phyloP scores from a whole-genome alignment of 2,329 filamentous ascomycete genomes.

The Simplicillium sp. region DNA sequence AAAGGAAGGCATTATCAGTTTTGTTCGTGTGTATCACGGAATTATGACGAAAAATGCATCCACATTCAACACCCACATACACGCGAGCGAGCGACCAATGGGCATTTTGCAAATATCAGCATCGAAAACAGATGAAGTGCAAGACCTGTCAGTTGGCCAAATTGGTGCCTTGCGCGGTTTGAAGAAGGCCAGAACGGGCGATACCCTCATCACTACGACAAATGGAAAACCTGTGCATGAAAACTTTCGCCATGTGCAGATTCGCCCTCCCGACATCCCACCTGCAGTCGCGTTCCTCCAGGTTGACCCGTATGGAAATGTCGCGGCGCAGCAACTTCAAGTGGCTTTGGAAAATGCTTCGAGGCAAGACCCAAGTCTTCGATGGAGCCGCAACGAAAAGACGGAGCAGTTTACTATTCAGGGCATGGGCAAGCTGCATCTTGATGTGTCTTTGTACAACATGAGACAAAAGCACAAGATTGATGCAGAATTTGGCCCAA shows the following conservation, averaged over 20 bases:
- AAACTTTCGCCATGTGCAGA: conserved; percentile 63
- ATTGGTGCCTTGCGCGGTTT: conserved; percentile 90
- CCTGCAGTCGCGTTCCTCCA: conserved; percentile 96
- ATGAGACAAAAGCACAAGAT: conserved; percentile 83
- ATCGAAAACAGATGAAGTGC: conserved; percentile 75
- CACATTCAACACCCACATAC: conserved; percentile 81
- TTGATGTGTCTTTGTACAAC: conserved; percentile 85
- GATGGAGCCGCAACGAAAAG: conserved; percentile 77
- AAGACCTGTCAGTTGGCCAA: conserved; percentile 72
- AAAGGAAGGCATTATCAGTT: conserved; percentile 78
- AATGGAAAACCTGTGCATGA: conserved; percentile 53
- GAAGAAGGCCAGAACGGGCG: conserved; percentile 85
- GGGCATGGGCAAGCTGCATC: conserved; percentile 92
- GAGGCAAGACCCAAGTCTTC: conserved; percentile 84
- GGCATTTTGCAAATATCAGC: conserved; percentile 85
- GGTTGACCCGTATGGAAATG: conserved; percentile 68
- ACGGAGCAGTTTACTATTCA: conserved; percentile 88
- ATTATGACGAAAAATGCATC: conserved; percentile 62
- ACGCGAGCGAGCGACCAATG: conserved; percentile 69
- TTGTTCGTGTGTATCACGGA: conserved; percentile 86
- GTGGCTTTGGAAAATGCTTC: conserved; percentile 69
- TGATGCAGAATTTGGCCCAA: conserved; percentile 77
- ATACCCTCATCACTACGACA: conserved; percentile 73
- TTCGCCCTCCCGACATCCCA: conserved; percentile 80
- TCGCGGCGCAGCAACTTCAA: conserved; percentile 72